Percentiles rank a stretch among this genome's conserved stretches.
These are phyloP conservation scores for Lophium mytilinum DNA, from an alignment of 495 filamentous ascomycete genomes.

Conservation along the genomic window DNA sequence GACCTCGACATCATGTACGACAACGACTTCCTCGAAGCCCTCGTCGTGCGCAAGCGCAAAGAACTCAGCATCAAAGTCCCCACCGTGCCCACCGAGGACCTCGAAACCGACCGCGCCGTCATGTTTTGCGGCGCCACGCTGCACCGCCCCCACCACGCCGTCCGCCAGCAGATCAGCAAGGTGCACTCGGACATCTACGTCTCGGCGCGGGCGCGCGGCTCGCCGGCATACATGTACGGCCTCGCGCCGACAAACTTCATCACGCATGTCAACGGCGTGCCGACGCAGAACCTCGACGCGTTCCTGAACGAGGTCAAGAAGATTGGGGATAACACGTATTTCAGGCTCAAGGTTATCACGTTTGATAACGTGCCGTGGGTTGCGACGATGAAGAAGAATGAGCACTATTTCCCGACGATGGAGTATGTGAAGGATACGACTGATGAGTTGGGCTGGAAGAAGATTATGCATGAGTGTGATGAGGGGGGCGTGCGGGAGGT, in stretches of 20 bases:
- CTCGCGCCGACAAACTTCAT: slow-evolving; percentile 96
- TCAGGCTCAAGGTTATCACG: slow-evolving; percentile 85
- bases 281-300: slow-evolving; percentile 67
- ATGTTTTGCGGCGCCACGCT: slow-evolving; percentile 93
- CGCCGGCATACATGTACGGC: slow-evolving; percentile 66
- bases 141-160: slow-evolving; percentile 90
- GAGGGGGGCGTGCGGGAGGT: slow-evolving; percentile 20
- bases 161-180: slow-evolving; percentile 92
- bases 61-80: slow-evolving; percentile 72
- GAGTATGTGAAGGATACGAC: slow-evolving; percentile 36
- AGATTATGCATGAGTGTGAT: slow-evolving; percentile 25
- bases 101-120: slow-evolving; percentile 85
- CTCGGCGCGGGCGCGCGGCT: slow-evolving; percentile 59
- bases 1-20: slow-evolving; percentile 97
- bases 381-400: slow-evolving; percentile 99
- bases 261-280: slow-evolving; percentile 81
- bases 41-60: slow-evolving; percentile 77
- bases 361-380: slow-evolving; percentile 98
- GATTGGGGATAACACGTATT: slow-evolving; percentile 95
- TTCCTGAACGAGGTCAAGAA: slow-evolving; percentile 74
- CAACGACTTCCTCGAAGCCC: slow-evolving; percentile 69
- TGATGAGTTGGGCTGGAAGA: slow-evolving; percentile 24
- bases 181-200: slow-evolving; percentile 98
- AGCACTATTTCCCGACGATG: slow-evolving; percentile 65
- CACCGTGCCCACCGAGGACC: slow-evolving; percentile 79